Base-by-base conservation (phyloP, 345 rosid genomes). In the Pelargonium nanum region DNA sequence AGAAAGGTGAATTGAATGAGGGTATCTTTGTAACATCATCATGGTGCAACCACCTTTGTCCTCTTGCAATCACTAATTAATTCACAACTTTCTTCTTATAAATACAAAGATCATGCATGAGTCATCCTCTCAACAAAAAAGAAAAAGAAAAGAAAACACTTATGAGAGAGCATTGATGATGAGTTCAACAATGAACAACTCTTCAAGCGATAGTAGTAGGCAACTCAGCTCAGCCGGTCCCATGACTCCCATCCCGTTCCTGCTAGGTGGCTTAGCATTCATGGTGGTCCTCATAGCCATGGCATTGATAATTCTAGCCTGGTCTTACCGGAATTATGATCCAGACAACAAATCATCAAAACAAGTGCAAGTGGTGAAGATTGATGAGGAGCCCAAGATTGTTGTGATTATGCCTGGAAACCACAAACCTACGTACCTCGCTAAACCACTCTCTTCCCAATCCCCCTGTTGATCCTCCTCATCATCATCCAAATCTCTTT, bases 341-440 rank as follows among this genome's bases (percentile, higher is more conserved):
- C 52, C 62, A 22, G 16, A 25, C 10, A 26, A 16, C 15, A 74
- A n/a, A 68, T 51, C 68, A 56, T 10, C 66, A 60, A 57, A 70
- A 69, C 3, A 70, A 76, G 63, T 44, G n/a, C 59, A 60, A 52
- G 25, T 67, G 72, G 58, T 53, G 62, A 65, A 21, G 34, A 32
- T 34, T 40, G 87, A 86, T 26, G 77, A 74, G 81, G 89, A 83
- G 67, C 85, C 85, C 5, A 80, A 80, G 77, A 75, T 86, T 64
- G 89, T 80, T 21, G 89, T 86, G 55, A 72, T 86, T 56, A 81
- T 86, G 93, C 78, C 93, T 17, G 87, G 89, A 34, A 80, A 86
- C 61, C 67, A 73, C 20, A 74, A 63, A 28, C 89, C 93, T 24
- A 81, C 81, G 7, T 81, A 61, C 76, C 69, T 86, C 52, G 93